phyloP scores from a whole-genome alignment of 2,329 filamentous ascomycete species.

The Leptographium wingfieldii region DNA sequence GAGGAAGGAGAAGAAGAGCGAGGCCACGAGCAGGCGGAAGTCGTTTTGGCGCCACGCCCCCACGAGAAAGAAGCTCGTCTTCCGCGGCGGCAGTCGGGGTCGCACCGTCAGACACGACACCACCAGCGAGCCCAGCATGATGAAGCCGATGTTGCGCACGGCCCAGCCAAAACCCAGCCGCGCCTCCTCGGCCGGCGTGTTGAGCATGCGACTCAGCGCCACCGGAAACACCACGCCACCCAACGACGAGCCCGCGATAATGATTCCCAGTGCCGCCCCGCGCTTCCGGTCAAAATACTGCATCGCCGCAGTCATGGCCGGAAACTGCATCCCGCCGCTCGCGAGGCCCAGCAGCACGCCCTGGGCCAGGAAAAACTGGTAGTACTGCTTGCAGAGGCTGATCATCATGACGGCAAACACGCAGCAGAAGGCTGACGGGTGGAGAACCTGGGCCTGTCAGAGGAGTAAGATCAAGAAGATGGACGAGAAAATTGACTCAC shows the following conservation, averaged over 20 bases:
- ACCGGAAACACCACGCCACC: constrained; percentile 36
- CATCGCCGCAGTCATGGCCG: constrained; percentile 22
- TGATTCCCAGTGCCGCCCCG: constrained; percentile 25
- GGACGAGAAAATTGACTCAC: constrained; percentile 20
- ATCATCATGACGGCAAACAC: constrained; percentile 29
- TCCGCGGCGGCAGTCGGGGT: constrained; percentile 30
- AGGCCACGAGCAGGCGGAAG: constrained; percentile 27
- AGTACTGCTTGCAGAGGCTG: constrained; percentile 25
- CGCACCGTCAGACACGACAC: constrained; percentile 27
- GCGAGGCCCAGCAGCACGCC: constrained; percentile 23
- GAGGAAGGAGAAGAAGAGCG: constrained; percentile 18
- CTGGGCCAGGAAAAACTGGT: constrained; percentile 28
- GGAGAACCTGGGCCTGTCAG: constrained; percentile 25
- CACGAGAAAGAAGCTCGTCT: constrained; percentile 14
- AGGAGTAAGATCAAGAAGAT: background rate
- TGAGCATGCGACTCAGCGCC: constrained; percentile 42
- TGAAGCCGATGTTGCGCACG: constrained; percentile 30
- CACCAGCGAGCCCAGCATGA: constrained; percentile 23
- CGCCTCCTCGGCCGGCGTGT: constrained; percentile 18
- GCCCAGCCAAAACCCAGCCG: constrained; percentile 15
- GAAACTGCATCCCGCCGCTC: constrained; percentile 22
- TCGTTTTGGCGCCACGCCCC: constrained; percentile 41
- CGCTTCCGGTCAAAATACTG: constrained; percentile 27
- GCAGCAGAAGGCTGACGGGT: constrained; percentile 39
- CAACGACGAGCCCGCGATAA: constrained; percentile 24